Conservation (phyloP, 2,329 filamentous ascomycete genomes). For the Tolypocladium cylindrosporum region DNA sequence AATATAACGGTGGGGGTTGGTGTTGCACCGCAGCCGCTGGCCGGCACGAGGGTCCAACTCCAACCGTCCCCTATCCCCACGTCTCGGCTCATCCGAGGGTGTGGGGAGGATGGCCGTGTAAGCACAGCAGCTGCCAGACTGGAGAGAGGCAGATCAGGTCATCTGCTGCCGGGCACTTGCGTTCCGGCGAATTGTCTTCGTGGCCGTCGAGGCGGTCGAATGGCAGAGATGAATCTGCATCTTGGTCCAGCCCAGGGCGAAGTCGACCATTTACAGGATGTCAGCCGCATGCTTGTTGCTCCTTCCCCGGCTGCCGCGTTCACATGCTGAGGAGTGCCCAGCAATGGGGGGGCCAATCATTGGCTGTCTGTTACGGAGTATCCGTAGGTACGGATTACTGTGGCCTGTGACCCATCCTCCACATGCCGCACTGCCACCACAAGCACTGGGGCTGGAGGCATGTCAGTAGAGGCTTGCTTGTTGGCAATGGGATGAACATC, state of each 20-base stretch:
- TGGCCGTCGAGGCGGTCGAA: not conserved
- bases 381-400: no score
- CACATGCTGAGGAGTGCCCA: not conserved
- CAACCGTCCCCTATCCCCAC: not conserved
- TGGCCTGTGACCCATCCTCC: not conserved
- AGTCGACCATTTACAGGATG: not conserved
- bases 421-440: not conserved
- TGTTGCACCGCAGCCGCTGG: not conserved
- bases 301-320: not conserved
- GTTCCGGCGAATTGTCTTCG: not conserved
- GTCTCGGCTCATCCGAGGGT: not conserved
- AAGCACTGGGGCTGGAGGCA: no score
- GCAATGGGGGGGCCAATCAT: no score
- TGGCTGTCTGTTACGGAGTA: no score
- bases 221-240: not conserved
- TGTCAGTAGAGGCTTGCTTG: no score
- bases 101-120: no score
- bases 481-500: no score
- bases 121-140: no score
- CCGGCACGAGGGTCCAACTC: not conserved
- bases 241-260: not conserved
- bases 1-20: not conserved
- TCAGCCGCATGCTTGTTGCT: no score
- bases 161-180: not conserved
- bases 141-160: not conserved